These are phyloP conservation scores for Populus alba DNA, from an alignment of 345 rosid species.

Conservation along the genomic window DNA sequence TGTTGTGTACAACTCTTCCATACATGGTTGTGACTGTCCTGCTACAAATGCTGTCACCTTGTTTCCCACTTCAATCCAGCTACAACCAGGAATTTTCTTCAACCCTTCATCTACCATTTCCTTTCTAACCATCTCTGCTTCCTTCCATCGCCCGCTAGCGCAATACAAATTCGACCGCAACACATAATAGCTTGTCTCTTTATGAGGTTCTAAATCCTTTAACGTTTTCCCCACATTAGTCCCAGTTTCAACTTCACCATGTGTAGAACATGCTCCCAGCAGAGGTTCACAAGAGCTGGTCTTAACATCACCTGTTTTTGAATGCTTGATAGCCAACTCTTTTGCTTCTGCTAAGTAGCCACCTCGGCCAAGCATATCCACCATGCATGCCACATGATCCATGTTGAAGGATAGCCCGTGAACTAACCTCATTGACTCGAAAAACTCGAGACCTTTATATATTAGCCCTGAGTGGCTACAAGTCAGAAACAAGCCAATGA, in stretches of 20 bases:
- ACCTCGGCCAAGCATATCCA: conserved; percentile 75
- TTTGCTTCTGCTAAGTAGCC: conserved; percentile 59
- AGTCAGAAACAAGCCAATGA: conserved; percentile 63
- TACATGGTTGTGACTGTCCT: conserved; percentile 33
- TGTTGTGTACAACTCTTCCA: conserved; percentile 34
- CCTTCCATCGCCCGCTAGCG: conserved; percentile 60
- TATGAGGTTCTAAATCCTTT: conserved; percentile 35
- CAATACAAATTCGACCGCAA: conserved; percentile 65
- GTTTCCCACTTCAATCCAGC: conserved; percentile 73
- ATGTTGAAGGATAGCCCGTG: conserved; percentile 43
- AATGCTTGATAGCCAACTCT: conserved; percentile 37
- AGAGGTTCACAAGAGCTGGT: conserved; percentile 46
- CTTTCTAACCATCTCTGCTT: conserved; percentile 71
- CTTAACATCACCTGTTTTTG: neutral
- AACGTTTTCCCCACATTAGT: conserved; percentile 38
- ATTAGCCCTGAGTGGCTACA: conserved; percentile 81
- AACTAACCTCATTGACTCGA: conserved; percentile 44
- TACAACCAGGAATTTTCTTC: conserved; percentile 70
- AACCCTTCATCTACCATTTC: conserved; percentile 58
- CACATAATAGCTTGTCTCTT: conserved; percentile 58
- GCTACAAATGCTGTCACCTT: conserved; percentile 48
- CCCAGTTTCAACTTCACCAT: conserved; percentile 44
- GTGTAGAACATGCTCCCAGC: conserved; percentile 59
- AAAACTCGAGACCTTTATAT: conserved; percentile 47
- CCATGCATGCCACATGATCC: conserved; percentile 69